A percentile compares a stretch with the other conserved stretches of the same genome.
phyloP scores from a whole-genome alignment of 805 yeast species.

The Starmera dryadoides region DNA sequence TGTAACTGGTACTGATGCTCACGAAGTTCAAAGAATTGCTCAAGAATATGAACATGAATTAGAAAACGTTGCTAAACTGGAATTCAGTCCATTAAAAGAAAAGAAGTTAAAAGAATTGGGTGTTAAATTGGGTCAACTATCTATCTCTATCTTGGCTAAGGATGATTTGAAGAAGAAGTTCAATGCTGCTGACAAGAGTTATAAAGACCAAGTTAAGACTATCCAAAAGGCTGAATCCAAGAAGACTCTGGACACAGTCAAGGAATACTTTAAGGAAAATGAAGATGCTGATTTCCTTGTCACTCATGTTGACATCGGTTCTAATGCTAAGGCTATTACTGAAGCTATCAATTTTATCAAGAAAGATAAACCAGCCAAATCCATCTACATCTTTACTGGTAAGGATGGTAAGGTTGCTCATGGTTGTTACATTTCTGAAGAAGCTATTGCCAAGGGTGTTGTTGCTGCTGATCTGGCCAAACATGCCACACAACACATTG shows the following conservation, averaged over 20 bases:
- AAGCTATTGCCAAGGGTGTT: slow-evolving; percentile 60
- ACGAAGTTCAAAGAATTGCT: slow-evolving; percentile 83
- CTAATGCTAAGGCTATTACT: slow-evolving; percentile 89
- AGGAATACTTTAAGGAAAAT: slow-evolving; percentile 53
- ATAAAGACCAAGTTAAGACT: slow-evolving; percentile 81
- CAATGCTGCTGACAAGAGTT: slow-evolving; percentile 71
- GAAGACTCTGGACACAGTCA: slow-evolving; percentile 71
- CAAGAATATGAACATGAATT: slow-evolving; percentile 58
- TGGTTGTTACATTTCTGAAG: slow-evolving; percentile 82
- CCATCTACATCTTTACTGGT: slow-evolving; percentile 78
- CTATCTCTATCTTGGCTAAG: slow-evolving; percentile 78
- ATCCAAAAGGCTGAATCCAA: slow-evolving; percentile 85
- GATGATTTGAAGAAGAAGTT: slow-evolving; percentile 68
- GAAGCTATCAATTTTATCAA: slow-evolving; percentile 86
- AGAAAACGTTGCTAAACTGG: slow-evolving; percentile 50
- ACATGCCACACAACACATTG: slow-evolving; percentile 64
- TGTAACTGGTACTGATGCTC: slow-evolving; percentile 88
- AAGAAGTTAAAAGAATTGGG: slow-evolving; percentile 75
- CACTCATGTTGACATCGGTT: slow-evolving; percentile 57
- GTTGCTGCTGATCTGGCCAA: slow-evolving; percentile 71
- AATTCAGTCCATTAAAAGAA: slow-evolving; percentile 76
- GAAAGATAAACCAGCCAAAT: slow-evolving; percentile 64
- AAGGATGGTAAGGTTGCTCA: slow-evolving; percentile 78
- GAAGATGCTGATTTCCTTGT: slow-evolving; percentile 54
- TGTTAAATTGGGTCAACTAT: slow-evolving; percentile 73